Evolutionary conservation across 495 filamentous ascomycete species (phyloP), one percentile per base, ranked within the genome.

Genomic region (Diplogelasinospora grovesii): DNA sequence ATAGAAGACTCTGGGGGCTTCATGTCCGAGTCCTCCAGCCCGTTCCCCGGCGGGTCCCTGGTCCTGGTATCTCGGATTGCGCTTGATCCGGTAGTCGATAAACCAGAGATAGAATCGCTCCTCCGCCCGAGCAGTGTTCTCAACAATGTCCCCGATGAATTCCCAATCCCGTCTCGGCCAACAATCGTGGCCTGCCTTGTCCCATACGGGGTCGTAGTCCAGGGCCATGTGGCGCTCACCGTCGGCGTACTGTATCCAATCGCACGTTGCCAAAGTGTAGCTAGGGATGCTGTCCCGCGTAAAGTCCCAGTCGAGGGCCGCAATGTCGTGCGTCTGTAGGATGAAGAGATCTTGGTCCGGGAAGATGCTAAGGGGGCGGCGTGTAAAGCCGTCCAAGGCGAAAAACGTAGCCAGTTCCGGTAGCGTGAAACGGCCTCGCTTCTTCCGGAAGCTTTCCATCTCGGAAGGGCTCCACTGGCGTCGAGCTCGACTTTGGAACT

Each of bases 11-110:
- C 2, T 28, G 7, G 13, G 36, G 21, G 22, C 5, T 5, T 21
- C 4, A 14, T 45, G 20, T 26, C 15, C 19, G 13, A 8, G 18
- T 27, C 7, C 25, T 9, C 7, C 15, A 28, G 33, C 23, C 4
- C 13, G 10, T 22, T 22, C 30, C 13, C 30, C 8, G 20, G 20
- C 18, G 11, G 22, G 29, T 15, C 10, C 20, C 19, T 26, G 42
- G 42, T 26, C 20, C 19, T 26, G 42, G 42, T 26, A 33, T 32
- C 20, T 33, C 27, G 22, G 29, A 15, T 27, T 43, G 5, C 42
- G 35, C 31, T 43, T 36, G 15, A 43, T 43, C 11, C 31, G 41
- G 41, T 43, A 36, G 31, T 43, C 41, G 31, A 45, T 39, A 16
- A 45, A 37, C 42, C 42, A 39, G 19, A 45, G 42, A 37, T 11